phyloP scores from a whole-genome alignment of 2,329 filamentous ascomycete genomes.

The Neopestalotiopsis rosae region DNA sequence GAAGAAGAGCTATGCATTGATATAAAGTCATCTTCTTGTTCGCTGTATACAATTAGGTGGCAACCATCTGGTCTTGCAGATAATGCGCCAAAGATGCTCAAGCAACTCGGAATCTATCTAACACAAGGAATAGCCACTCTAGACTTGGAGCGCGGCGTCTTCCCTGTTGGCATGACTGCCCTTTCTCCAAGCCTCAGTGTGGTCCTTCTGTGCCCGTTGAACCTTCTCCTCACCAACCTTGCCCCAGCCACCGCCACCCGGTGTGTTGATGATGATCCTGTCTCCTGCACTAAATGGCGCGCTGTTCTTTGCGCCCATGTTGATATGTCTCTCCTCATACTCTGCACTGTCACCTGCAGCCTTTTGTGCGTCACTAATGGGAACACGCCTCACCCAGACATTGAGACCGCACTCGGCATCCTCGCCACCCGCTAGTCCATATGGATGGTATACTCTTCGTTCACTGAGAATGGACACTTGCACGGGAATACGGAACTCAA shows the following conservation, averaged over 20 bases:
- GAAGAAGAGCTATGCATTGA: too few species aligned
- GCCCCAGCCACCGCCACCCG: slow-evolving; percentile 82
- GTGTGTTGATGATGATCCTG: slow-evolving; percentile 77
- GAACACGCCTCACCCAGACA: slow-evolving; percentile 81
- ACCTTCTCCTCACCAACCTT: slow-evolving; percentile 61
- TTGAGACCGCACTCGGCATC: slow-evolving; percentile 83
- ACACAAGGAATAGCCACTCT: neutral
- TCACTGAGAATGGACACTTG: slow-evolving; percentile 78
- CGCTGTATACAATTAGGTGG: too few species aligned
- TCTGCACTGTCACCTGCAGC: slow-evolving; percentile 42
- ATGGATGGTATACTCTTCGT: slow-evolving; percentile 73
- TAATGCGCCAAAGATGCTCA: too few species aligned
- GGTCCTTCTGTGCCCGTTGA: slow-evolving; percentile 58
- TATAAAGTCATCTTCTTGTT: too few species aligned
- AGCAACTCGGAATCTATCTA: too few species aligned
- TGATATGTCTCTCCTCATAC: slow-evolving; percentile 68
- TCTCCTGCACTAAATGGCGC: slow-evolving; percentile 79
- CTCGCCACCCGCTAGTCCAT: slow-evolving; percentile 82
- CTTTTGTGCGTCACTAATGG: slow-evolving; percentile 57
- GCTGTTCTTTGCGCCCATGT: slow-evolving; percentile 80
- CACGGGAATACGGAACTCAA: slow-evolving; percentile 75
- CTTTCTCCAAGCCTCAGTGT: slow-evolving; percentile 56
- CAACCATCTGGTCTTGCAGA: too few species aligned
- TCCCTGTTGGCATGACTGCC: slow-evolving; percentile 63
- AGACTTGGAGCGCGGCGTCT: slow-evolving; percentile 61